Evolutionary conservation across 2,329 filamentous ascomycete genomes (phyloP), one percentile per base, ranked within the genome.

Genomic region (Blastomyces percursus): DNA sequence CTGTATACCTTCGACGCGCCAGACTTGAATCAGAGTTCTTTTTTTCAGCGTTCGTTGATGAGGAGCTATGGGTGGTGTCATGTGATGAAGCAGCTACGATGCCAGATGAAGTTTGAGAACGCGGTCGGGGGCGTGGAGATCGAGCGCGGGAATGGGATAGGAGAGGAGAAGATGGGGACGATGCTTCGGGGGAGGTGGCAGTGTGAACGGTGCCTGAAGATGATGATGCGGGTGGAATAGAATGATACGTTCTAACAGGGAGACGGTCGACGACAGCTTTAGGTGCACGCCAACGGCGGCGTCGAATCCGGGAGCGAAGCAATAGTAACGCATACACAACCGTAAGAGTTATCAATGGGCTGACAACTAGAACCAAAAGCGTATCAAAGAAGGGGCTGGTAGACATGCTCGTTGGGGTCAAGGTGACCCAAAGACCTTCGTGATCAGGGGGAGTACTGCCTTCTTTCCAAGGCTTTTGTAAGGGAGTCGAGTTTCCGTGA

Each of bases 361-460:
- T 96, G 61, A 97, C 86, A 40, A 99, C 91, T n/a, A 99, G 80
- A 9, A 99, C 91, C n/a, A 97, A 81, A 2, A 99, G 82, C 0
- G 93, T 97, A 72, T 99, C 94, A 68, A 97, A 92, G 78, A 99
- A 96, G 0, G 94, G 92, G 68, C 88, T 95, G 5, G 89, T 88
- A 66, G 91, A 93, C 77, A 87, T 85, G 74, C 86, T 93, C 0
- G 91, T 92, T 1, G 92, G 94, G 0, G 91, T 94, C 62, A 99
- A 85, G 8, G 94, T 96, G n/a, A 99, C 91, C 91, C 91, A 97
- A 4, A 99, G 83, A 1, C 91, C 93, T 69, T 94, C 86, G 66
- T 86, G 86, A 14, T 80, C 78, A 46, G 80, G 76, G 65, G 73
- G 74, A 35, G 77, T 71, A 55, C 70, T 69, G 21, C 72, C 68